A percentile compares a stretch with the other conserved stretches of the same genome.
These are phyloP conservation scores for Camillea tinctor DNA, from an alignment of 2,329 filamentous ascomycete genomes.

Conservation along the genomic window DNA sequence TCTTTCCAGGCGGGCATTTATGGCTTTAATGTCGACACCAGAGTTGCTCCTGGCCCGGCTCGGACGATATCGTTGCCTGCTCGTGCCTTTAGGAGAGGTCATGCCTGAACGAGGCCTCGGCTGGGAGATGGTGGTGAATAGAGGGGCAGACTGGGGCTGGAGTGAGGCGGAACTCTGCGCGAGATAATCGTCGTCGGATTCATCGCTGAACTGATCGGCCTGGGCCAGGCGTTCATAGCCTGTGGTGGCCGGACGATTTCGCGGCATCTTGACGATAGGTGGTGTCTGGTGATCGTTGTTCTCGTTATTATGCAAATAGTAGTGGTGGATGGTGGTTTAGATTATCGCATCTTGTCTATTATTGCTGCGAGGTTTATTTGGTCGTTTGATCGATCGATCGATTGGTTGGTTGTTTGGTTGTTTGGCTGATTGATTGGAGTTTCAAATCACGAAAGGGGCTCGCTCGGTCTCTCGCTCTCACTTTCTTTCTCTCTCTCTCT, in stretches of 20 bases:
- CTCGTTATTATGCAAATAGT: slow-evolving; percentile 1
- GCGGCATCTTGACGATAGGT: slow-evolving; percentile 54
- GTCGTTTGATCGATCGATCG: no score
- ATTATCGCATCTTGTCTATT: slow-evolving; percentile 10
- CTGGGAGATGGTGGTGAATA: slow-evolving; percentile 63
- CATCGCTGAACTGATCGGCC: slow-evolving; percentile 72
- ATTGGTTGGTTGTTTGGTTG: neutral
- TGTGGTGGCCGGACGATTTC: slow-evolving; percentile 68
- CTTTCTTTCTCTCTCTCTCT: no score
- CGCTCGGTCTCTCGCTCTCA: no score
- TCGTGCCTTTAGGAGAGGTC: slow-evolving; percentile 50
- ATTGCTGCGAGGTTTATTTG: neutral
- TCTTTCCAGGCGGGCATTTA: slow-evolving; percentile 89
- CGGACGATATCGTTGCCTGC: slow-evolving; percentile 43
- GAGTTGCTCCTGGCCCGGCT: slow-evolving; percentile 64
- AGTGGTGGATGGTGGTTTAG: slow-evolving; percentile 1
- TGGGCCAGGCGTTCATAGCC: slow-evolving; percentile 84
- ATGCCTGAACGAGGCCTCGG: slow-evolving; percentile 61
- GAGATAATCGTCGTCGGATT: slow-evolving; percentile 66
- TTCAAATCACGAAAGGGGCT: neutral
- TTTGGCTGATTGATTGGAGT: neutral
- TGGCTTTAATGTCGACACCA: slow-evolving; percentile 95
- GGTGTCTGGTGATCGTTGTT: neutral
- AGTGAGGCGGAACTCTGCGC: slow-evolving; percentile 52
- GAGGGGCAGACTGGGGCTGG: slow-evolving; percentile 55